phyloP scores from a whole-genome alignment of 805 yeast genomes.

The Naumovozyma dairenensis region DNA sequence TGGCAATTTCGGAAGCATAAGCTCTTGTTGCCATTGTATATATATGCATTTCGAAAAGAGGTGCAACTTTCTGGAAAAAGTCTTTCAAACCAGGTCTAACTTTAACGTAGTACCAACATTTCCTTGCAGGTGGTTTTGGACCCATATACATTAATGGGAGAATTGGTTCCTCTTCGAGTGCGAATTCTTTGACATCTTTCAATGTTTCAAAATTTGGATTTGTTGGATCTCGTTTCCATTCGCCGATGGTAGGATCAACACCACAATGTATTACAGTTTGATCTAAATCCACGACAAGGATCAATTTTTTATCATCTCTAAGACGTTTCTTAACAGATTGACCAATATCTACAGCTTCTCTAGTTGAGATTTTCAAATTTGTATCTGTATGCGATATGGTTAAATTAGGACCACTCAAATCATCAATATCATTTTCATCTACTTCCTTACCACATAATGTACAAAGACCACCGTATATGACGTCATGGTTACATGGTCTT shows the following conservation, averaged over 20 bases:
- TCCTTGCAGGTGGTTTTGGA: conserved; percentile 45
- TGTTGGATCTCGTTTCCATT: conserved; percentile 81
- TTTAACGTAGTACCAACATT: conserved; percentile 88
- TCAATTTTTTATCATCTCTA: conserved; percentile 54
- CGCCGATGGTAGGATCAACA: conserved; percentile 94
- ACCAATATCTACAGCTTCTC: conserved; percentile 83
- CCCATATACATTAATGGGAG: conserved; percentile 51
- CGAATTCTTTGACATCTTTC: conserved; percentile 69
- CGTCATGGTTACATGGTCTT: conserved; percentile 87
- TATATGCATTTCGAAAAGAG: conserved; percentile 79
- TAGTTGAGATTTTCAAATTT: conserved; percentile 70
- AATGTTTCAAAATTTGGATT: conserved; percentile 82
- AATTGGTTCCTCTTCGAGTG: conserved; percentile 64
- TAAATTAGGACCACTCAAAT: conserved; percentile 31
- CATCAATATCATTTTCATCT: conserved; percentile 62
- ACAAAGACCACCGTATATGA: conserved; percentile 91
- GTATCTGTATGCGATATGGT: conserved; percentile 86
- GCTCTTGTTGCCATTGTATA: conserved; percentile 97
- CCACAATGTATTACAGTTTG: conserved; percentile 97
- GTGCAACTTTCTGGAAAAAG: conserved; percentile 55
- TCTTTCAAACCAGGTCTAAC: conserved; percentile 76
- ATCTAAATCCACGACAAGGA: conserved; percentile 90
- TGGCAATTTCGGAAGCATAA: conserved; percentile 83
- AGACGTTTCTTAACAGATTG: conserved; percentile 52
- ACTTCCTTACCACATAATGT: conserved; percentile 83